Percentiles rank a stretch among this genome's conserved stretches.
phyloP scores from a whole-genome alignment of 805 yeast genomes.

The Yamadazyma sp. region DNA sequence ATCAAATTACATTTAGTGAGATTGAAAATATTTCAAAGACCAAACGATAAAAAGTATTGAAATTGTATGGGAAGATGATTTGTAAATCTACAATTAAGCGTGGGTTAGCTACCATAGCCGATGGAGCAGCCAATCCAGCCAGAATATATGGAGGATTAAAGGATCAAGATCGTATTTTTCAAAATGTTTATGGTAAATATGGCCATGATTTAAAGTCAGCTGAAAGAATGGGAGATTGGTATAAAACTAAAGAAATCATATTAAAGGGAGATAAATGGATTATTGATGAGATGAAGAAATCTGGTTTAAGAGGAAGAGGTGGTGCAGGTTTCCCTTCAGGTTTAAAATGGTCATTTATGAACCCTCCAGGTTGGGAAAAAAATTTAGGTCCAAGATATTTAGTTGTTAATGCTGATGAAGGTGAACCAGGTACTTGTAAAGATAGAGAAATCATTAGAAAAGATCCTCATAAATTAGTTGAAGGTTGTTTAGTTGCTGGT shows the following conservation, averaged over 20 bases:
- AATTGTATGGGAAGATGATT: conserved; percentile 16
- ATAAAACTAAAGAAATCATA: conserved; percentile 82
- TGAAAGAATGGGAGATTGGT: conserved; percentile 84
- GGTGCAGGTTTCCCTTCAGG: conserved; percentile 95
- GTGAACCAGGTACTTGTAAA: conserved; percentile 93
- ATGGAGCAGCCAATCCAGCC: conserved; percentile 47
- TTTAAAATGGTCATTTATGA: conserved; percentile 89
- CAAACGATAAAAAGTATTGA: not conserved
- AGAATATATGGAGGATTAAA: conserved; percentile 69
- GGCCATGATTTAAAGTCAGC: conserved; percentile 76
- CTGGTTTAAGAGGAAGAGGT: conserved; percentile 88
- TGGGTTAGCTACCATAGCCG: conserved; percentile 45
- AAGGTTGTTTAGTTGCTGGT: conserved; percentile 88
- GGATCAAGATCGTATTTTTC: conserved; percentile 85
- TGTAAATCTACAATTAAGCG: conserved; percentile 22
- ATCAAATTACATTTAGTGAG: conserved; percentile 16
- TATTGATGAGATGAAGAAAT: conserved; percentile 79
- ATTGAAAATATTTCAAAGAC: conserved; percentile 3
- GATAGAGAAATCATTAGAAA: conserved; percentile 89
- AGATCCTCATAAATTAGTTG: conserved; percentile 88
- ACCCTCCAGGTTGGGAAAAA: conserved; percentile 94
- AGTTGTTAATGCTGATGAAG: conserved; percentile 91
- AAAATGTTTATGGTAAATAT: conserved; percentile 72
- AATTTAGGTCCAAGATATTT: conserved; percentile 85
- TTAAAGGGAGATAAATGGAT: conserved; percentile 87